Base-by-base conservation (phyloP, 1,284 basidiomycete genomes). In the Fistulinella cinereoalba region DNA sequence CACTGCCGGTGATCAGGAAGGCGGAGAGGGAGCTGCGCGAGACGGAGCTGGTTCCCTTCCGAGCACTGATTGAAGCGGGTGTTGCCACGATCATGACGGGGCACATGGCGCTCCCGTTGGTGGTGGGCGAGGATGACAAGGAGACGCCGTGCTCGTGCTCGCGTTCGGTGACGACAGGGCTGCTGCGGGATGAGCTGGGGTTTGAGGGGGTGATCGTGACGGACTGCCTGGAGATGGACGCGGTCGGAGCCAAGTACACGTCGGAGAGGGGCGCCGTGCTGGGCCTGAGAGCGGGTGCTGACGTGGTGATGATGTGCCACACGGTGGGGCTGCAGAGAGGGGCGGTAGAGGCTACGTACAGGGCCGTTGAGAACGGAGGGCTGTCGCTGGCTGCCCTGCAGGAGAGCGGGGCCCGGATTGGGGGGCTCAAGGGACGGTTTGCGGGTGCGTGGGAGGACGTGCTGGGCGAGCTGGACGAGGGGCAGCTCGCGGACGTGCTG, bases 291-390 rank as follows among this genome's bases (percentile, higher is more conserved):
- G 83, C 85, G 0, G 84, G 82, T 4, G 80, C 80, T 16, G 84
- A 87, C 48, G 65, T 87, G 13, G 81, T 71, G 8, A 86, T 87
- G 85, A 76, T 84, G 34, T 87, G 83, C 52, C 85, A 87, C 56
- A 77, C 71, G 7, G 73, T 78, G 50, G 64, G 64, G 9, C 63
- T 71, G 43, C 83, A 87, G 50, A 66, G 65, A 15, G 76, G 73
- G 0, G 77, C 83, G 0, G 47, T 87, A 3, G 68, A 78, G 47
- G 69, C 64, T 22, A 71, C 74, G 1, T 83, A 77, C 58, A 57
- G 58, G 19, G 83, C 81, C 0, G 60, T 82, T 15, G 53, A 64
- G 42, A 56, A 54, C 1, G 80, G 77, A 1, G 50, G 60, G 13
- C 53, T 85, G 19, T 56, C 62, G 1, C 44, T 72, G 10, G 71